A percentile compares a stretch with the other conserved stretches of the same genome.
Evolutionary conservation across 495 filamentous ascomycete genomes (phyloP).

Genomic region (Viridothelium virens): DNA sequence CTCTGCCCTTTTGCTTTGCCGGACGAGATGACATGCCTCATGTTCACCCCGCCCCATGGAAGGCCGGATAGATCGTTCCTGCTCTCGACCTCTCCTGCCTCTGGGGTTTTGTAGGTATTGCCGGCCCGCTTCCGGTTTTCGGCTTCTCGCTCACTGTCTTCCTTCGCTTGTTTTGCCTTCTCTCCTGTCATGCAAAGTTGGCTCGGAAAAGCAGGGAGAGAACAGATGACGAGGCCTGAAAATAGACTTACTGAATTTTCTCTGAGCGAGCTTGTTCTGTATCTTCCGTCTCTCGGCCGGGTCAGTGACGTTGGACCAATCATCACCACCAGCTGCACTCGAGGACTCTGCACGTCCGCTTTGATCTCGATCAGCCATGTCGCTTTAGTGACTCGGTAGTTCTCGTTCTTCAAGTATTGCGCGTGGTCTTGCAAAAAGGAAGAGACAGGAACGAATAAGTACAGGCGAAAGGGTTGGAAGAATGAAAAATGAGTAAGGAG

Average conservation of each 20-base stretch:
- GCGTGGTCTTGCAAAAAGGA: not conserved
- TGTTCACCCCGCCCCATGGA: constrained; percentile 54
- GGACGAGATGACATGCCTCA: constrained; percentile 47
- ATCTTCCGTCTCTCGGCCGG: constrained; percentile 35
- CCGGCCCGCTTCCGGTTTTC: constrained; percentile 50
- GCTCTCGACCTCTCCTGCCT: constrained; percentile 43
- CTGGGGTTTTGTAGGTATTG: constrained; percentile 48
- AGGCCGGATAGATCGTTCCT: constrained; percentile 49
- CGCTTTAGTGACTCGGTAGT: not conserved
- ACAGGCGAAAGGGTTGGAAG: not conserved
- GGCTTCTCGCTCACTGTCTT: constrained; percentile 48
- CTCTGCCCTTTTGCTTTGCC: constrained; percentile 42
- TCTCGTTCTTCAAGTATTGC: not conserved
- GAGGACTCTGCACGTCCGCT: constrained; percentile 16
- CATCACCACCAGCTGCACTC: constrained; percentile 23
- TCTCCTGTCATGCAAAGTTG: constrained; percentile 40
- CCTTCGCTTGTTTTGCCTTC: constrained; percentile 50
- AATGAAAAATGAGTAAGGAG: not conserved
- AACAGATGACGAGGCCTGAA: too few relatives aligned
- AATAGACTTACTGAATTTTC: constrained; percentile 34
- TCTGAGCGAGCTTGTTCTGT: constrained; percentile 38
- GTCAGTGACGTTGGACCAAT: constrained; percentile 35
- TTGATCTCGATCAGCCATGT: constrained; percentile 8
- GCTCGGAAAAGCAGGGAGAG: not conserved
- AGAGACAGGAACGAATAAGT: not conserved